These are phyloP conservation scores for Zymoseptoria crescenta DNA, from an alignment of 2,329 filamentous ascomycete species.

Conservation along the genomic window DNA sequence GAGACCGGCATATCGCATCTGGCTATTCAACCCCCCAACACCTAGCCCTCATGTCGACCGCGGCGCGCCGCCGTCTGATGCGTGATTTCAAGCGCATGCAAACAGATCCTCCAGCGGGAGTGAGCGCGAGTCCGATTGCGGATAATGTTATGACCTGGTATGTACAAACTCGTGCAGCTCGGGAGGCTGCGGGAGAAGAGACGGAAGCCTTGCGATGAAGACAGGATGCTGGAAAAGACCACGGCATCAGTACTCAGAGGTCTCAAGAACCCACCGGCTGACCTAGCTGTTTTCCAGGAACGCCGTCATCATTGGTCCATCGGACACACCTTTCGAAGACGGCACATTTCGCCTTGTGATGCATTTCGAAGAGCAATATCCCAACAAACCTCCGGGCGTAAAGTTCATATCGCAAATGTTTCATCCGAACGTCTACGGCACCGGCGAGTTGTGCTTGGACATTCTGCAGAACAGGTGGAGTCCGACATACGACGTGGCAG, in stretches of 20 bases:
- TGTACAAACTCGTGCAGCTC: slow-evolving; percentile 17
- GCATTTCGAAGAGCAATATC: slow-evolving; percentile 98
- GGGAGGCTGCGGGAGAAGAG: neutral
- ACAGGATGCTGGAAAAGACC: neutral
- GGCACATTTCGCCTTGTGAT: slow-evolving; percentile 96
- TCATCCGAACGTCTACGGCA: slow-evolving; percentile 96
- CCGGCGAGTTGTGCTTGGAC: slow-evolving; percentile 90
- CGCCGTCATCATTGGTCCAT: slow-evolving; percentile 93
- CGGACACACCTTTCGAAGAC: slow-evolving; percentile 96
- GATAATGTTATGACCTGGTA: slow-evolving; percentile 98
- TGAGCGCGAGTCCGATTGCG: slow-evolving; percentile 90
- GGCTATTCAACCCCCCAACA: neutral
- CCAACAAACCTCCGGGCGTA: slow-evolving; percentile 94
- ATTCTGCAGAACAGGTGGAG: slow-evolving; percentile 98
- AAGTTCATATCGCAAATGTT: slow-evolving; percentile 99
- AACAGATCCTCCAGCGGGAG: slow-evolving; percentile 92
- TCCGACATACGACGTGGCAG: slow-evolving; percentile 95
- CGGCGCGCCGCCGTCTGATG: slow-evolving; percentile 92
- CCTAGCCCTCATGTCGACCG: slow-evolving; percentile 79
- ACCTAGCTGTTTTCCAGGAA: slow-evolving; percentile 57
- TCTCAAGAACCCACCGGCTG: slow-evolving; percentile 2
- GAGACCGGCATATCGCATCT: neutral
- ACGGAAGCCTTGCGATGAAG: neutral
- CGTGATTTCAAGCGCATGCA: slow-evolving; percentile 99
- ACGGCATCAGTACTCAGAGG: neutral